Conservation (phyloP, 805 yeast genomes). For the Metschnikowia peoriensis region DNA sequence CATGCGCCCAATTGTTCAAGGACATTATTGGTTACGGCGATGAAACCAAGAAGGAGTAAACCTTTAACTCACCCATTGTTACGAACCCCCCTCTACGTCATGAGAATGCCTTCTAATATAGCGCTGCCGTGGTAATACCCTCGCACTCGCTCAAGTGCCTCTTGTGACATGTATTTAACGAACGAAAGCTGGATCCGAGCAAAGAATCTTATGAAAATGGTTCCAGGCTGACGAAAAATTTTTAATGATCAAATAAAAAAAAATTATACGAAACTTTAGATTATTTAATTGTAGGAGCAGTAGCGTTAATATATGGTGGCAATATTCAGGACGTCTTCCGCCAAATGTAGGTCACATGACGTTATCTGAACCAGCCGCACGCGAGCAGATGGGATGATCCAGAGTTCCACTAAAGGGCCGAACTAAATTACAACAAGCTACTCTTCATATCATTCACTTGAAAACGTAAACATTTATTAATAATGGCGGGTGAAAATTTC, state of each 20-base stretch:
- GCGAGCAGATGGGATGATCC: background rate
- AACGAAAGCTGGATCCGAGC: background rate
- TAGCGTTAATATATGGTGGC: too few relatives aligned
- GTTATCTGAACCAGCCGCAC: conserved; percentile 2
- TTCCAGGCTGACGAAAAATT: background rate
- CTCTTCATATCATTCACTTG: background rate
- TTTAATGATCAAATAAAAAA: conserved; percentile 1
- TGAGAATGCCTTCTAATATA: background rate
- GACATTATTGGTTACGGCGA: conserved; percentile 61
- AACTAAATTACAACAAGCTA: background rate
- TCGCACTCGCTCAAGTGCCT: background rate
- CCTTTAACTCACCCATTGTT: background rate
- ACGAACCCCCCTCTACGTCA: background rate
- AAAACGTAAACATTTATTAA: background rate
- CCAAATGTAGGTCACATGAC: background rate
- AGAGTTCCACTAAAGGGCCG: background rate
- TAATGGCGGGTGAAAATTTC: background rate
- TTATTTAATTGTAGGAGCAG: too few relatives aligned
- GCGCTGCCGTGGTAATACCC: background rate
- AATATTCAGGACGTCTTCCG: too few relatives aligned
- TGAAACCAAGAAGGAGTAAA: conserved; percentile 16
- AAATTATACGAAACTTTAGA: background rate
- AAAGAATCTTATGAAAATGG: background rate
- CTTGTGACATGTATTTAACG: background rate
- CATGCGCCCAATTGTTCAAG: conserved; percentile 71